Base-by-base conservation (phyloP, 2,329 filamentous ascomycete species). In the Epichloe sylvatica region DNA sequence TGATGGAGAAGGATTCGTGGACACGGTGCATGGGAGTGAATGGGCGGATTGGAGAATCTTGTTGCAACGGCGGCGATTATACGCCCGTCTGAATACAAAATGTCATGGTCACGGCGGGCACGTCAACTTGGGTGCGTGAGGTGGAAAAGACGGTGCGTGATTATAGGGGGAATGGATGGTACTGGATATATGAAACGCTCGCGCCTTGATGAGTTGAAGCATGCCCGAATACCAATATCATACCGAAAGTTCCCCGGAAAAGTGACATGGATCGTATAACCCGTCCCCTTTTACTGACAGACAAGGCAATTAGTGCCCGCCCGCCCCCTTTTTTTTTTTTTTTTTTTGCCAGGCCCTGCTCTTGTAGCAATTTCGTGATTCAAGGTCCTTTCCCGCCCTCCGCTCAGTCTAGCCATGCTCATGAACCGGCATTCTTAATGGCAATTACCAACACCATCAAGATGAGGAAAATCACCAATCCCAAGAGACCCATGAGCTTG, bases 401-500 rank as follows among this genome's bases (percentile, higher is more conserved):
- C 12, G 6, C 23, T 13, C 12, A 4, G 11, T 21, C 0, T n/a
- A 3, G 15, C 41, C 40, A 3, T 13, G 41, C 47, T 45, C 7
- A 53, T 39, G 43, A 36, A 15, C 45, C 52, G 41, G 53, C 61
- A 49, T 72, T 74, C 67, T 76, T 78, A 49, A 74, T 61, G 3
- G 74, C 69, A 52, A 79, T 69, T 30, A 78, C 68, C 51, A 79
- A 74, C n/a, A 72, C 70, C 55, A 77, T 57, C 43, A 80, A 57
- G 56, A 81, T 77, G 54, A 81, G 62, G 42, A 73, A 62, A 25
- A 92, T 68, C 2, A 90, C 87, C 42, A 96, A 62, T 4, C 68
- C 73, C 53, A 90, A 62, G 58, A 98, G 67, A 6, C 79, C 83
- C 89, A 97, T 95, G 57, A 98, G 70, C 72, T 94, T 94, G 43